A percentile compares a stretch with the other conserved stretches of the same genome.
Conservation (phyloP, 768 basidiomycete genomes). For the Naganishia friedmannii region DNA sequence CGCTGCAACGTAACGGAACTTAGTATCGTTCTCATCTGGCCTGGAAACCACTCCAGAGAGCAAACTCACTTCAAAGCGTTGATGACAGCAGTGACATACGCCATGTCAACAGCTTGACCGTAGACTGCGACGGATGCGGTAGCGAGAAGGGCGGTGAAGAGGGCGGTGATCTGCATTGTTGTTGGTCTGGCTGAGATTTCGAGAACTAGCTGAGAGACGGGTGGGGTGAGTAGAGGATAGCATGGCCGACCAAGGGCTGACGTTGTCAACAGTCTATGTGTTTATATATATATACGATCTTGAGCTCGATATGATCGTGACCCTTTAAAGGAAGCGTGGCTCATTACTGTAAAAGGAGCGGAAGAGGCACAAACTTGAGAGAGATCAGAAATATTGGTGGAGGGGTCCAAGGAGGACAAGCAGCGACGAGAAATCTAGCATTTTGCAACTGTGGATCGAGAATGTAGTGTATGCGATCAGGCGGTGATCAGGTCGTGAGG, state of each 20-base stretch:
- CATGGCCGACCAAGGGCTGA: too few relatives aligned
- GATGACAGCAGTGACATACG: slow-evolving; percentile 28
- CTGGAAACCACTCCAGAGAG: not conserved
- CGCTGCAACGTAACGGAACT: slow-evolving; percentile 13
- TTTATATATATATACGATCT: not conserved
- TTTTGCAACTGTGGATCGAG: slow-evolving; percentile 9
- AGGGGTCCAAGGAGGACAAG: not conserved
- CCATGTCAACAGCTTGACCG: not conserved
- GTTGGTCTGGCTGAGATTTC: not conserved
- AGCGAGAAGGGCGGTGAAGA: slow-evolving; percentile 1
- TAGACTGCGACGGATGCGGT: not conserved
- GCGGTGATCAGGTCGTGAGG: not conserved
- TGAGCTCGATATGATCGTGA: not conserved
- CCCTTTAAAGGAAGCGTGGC: not conserved
- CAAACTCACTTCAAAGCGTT: slow-evolving; percentile 44
- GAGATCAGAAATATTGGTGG: not conserved
- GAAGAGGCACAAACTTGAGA: not conserved
- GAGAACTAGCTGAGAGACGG: not conserved
- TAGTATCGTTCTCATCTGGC: not conserved
- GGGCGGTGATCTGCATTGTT: not conserved
- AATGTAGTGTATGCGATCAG: not conserved
- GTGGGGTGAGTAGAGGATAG: too few relatives aligned
- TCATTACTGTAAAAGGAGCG: not conserved
- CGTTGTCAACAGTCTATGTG: too few relatives aligned
- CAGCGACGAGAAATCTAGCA: not conserved